phyloP scores from a whole-genome alignment of 768 basidiomycete genomes.

The Lactarius sp. region DNA sequence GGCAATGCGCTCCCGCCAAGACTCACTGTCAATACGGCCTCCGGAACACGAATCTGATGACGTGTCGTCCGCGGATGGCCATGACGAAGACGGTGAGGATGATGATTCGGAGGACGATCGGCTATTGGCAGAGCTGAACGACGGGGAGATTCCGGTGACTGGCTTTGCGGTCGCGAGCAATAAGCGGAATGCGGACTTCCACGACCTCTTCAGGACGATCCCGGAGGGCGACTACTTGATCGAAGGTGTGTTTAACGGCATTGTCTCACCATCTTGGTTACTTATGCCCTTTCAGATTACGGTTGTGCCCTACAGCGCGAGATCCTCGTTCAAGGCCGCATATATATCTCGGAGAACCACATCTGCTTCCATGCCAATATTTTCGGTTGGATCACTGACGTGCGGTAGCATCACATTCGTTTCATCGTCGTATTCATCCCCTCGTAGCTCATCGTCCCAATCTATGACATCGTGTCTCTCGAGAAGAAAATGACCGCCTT shows the following conservation, averaged over 20 bases:
- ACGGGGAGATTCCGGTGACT: slow-evolving; percentile 84
- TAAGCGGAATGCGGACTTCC: slow-evolving; percentile 93
- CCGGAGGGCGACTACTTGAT: slow-evolving; percentile 97
- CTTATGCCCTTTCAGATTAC: slow-evolving; percentile 61
- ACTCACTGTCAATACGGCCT: slow-evolving; percentile 26
- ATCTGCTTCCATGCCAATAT: slow-evolving; percentile 99
- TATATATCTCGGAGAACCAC: slow-evolving; percentile 98
- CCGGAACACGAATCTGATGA: slow-evolving; percentile 27
- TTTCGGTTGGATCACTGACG: slow-evolving; percentile 97
- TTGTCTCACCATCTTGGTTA: slow-evolving; percentile 2
- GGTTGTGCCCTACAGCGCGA: slow-evolving; percentile 96
- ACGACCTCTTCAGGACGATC: slow-evolving; percentile 82
- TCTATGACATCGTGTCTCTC: slow-evolving; percentile 76
- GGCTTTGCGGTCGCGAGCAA: slow-evolving; percentile 97
- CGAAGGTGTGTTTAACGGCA: slow-evolving; percentile 60
- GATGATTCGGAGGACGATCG: slow-evolving; percentile 35
- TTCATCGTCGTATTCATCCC: background rate
- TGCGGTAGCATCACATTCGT: slow-evolving; percentile 44
- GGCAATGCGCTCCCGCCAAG: slow-evolving; percentile 27
- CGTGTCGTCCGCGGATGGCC: slow-evolving; percentile 24
- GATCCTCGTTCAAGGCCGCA: slow-evolving; percentile 90
- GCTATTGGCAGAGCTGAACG: slow-evolving; percentile 39
- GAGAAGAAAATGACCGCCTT: slow-evolving; percentile 99
- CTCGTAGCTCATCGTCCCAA: slow-evolving; percentile 74
- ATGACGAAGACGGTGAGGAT: slow-evolving; percentile 30